phyloP scores from a whole-genome alignment of 2,329 filamentous ascomycete species.

The Tolypocladium nubicola region DNA sequence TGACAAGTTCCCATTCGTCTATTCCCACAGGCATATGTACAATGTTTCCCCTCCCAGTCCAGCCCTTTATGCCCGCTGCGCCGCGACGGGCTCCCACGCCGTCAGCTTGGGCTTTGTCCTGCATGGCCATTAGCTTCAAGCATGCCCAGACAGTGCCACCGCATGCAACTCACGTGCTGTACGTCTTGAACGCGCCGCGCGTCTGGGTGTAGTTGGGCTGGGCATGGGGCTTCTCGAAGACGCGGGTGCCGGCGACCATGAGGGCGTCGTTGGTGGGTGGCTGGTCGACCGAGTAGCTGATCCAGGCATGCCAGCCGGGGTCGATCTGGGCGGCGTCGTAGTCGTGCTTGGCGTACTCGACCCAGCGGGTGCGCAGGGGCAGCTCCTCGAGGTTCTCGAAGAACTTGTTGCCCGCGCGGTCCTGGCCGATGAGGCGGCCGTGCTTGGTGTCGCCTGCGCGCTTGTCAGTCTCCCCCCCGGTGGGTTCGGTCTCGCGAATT shows the following conservation, averaged over 20 bases:
- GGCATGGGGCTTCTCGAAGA: constrained; percentile 66
- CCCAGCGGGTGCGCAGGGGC: constrained; percentile 92
- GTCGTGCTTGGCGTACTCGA: constrained; percentile 88
- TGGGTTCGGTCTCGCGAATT: too few species aligned
- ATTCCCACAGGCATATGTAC: constrained; percentile 18
- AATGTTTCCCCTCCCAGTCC: constrained; percentile 4
- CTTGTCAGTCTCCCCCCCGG: background rate
- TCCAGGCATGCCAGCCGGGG: constrained; percentile 97
- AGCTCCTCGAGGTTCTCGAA: constrained; percentile 94
- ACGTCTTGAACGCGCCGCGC: constrained; percentile 79
- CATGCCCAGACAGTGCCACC: too few species aligned
- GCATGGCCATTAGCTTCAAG: background rate
- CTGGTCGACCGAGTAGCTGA: constrained; percentile 85
- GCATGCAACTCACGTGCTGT: constrained; percentile 71
- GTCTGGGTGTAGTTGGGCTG: constrained; percentile 65
- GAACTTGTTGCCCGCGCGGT: constrained; percentile 95
- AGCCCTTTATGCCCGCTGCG: constrained; percentile 17
- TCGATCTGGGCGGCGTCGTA: constrained; percentile 78
- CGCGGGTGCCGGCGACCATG: constrained; percentile 52
- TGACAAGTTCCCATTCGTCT: background rate
- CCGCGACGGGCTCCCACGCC: constrained; percentile 39
- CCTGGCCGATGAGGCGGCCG: constrained; percentile 72
- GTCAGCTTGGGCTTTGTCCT: constrained; percentile 44
- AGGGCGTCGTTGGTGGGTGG: constrained; percentile 69
- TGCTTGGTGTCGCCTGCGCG: constrained; percentile 85